Evolutionary conservation across 2,329 filamentous ascomycete species (phyloP), one percentile per base, ranked within the genome.

Genomic region (Sphaerulina populicola): DNA sequence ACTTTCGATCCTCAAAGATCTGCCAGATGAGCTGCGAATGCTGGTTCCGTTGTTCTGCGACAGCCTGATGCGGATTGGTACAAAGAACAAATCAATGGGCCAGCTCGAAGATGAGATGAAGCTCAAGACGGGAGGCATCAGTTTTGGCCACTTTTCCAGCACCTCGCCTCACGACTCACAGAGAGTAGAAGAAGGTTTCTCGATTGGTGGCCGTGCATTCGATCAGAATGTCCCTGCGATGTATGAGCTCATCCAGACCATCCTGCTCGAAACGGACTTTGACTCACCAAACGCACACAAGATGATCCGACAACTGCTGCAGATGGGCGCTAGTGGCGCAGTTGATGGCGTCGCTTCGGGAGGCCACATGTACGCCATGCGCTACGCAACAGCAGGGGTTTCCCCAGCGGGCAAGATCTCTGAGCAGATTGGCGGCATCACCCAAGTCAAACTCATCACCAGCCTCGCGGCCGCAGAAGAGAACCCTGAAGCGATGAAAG

Each of bases 31-130:
- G 56, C 77, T 97, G 47, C 80, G 93, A 47, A 77, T 87, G 60
- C 75, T 97, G 52, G 79, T 97, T 43, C 93, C 93, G 0, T 73
- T 98, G 0, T 97, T 97, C 66, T 89, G 87, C 11, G 90, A 95
- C 65, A 83, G 86, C 35, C 83, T 98, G 55, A 93, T 96, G 86
- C 85, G 93, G 15, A 78, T 98, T 7, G 93, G 93, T 11, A 98
- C 91, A 2, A 86, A 85, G 61, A 80, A 83, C 53, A 86, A 86
- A 76, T 82, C 83, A 0, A 96, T 95, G 85, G 93, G 96, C 68
- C 83, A 96, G 68, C 79, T 97, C 46, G 93, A 98, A 69, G 93
- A 97, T 64, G 71, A 90, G 49, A 96, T 98, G 68, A 97, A 97
- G 69, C 77, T 97, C 29, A 94, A 94, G 72, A 97, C 93, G 1